Base-by-base conservation (phyloP, 768 basidiomycete genomes). In the Lepiota brunneoincarnata region DNA sequence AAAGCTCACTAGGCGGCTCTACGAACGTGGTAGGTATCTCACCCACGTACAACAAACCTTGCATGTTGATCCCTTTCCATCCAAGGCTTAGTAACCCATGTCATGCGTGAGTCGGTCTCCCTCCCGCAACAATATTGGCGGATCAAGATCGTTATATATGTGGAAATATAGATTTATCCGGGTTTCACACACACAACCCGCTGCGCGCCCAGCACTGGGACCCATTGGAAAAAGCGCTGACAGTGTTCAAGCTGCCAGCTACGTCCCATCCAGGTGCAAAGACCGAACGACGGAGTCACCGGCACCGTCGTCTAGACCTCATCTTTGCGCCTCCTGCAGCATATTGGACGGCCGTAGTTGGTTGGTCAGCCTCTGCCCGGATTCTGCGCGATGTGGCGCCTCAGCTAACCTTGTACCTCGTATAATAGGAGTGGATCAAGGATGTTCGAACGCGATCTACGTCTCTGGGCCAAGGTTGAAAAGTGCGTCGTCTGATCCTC, bases 321-420 rank as follows among this genome's bases (percentile, higher is more conserved):
- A 93, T 96, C 58, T 89, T 90, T 66, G 83, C 88, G 2, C 75
- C 81, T 1, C 84, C 85, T 6, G 81, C 84, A 56, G 75, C 86
- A 0, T 96, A 95, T 62, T 93, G 91, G 84, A 88, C 89, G 1
- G 91, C 92, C 0, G 83, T 97, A 1, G 77, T 93, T 23, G 94
- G 95, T 49, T 98, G 94, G 94, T 88, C 47, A 58, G 72, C 42
- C 40, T 17, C 36, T 1, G 7, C 31, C 26, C 47, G 35, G 21
- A 36, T 7, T 41, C 38, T 14, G 23, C 15, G 10, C 15, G 7
- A 41, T 24, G n/a, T n/a, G n/a, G 20, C 10, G 6, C 17, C 24
- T 4, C 14, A 17, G 17, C 10, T n/a, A 36, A 7, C 10, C n/a
- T 9, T 55, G 15, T 31, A 2, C 3, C 18, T 28, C 45, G 6